phyloP scores from a whole-genome alignment of 129 eudicot species.

The Centrapalus pauciflorus region DNA sequence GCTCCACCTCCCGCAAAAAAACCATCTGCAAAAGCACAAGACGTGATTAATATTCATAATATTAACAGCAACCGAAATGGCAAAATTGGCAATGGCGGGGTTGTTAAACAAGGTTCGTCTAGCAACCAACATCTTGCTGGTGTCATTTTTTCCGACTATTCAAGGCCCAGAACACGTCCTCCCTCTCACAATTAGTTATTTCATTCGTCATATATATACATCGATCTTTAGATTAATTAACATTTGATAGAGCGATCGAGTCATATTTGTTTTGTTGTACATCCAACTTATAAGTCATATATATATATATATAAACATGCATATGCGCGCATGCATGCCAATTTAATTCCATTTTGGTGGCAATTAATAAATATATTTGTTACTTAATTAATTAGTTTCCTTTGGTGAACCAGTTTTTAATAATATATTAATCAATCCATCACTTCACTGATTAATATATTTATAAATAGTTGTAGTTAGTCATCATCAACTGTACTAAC shows the following conservation, averaged over 20 bases:
- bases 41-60: too few relatives aligned
- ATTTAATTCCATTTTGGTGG: slow-evolving; percentile 3
- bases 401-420: background rate
- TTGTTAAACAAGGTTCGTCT: slow-evolving; percentile 32
- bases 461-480: too few relatives aligned
- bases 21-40: slow-evolving; percentile 1
- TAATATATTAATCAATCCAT: slow-evolving; percentile 7
- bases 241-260: background rate
- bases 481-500: too few relatives aligned
- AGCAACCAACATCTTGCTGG: slow-evolving; percentile 27
- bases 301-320: slow-evolving; percentile 12
- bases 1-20: background rate
- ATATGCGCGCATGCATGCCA: too few relatives aligned
- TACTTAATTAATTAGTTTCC: background rate
- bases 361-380: background rate
- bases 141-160: slow-evolving; percentile 51
- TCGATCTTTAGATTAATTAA: background rate
- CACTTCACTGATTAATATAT: background rate
- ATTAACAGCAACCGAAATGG: too few relatives aligned
- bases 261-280: background rate
- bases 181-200: slow-evolving; percentile 46
- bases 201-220: too few relatives aligned
- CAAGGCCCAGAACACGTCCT: slow-evolving; percentile 51
- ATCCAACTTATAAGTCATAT: too few relatives aligned
- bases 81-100: too few relatives aligned